These are phyloP conservation scores for Mycena kentingensis DNA, from an alignment of 768 basidiomycete species.

Conservation along the genomic window DNA sequence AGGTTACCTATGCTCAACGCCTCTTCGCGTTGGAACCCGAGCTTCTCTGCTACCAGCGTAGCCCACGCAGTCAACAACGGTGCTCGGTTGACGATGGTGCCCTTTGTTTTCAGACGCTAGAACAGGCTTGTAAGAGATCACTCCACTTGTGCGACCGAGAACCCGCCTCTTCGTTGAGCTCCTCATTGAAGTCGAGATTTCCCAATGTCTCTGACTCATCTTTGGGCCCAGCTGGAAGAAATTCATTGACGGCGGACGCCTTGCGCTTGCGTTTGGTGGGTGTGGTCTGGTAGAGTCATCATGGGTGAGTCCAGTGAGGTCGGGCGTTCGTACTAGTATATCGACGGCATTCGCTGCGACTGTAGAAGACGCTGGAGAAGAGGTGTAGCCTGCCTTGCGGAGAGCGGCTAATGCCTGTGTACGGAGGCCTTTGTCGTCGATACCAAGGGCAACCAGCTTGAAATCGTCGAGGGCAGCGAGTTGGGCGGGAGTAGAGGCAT, in stretches of 20 bases:
- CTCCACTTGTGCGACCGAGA: not conserved
- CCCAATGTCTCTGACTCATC: conserved; percentile 55
- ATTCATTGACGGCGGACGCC: conserved; percentile 52
- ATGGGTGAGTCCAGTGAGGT: conserved; percentile 7
- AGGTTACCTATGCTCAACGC: conserved; percentile 81
- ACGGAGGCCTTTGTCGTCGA: conserved; percentile 67
- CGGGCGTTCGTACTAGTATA: conserved; percentile 15
- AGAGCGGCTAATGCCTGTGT: conserved; percentile 60
- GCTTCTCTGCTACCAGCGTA: conserved; percentile 76
- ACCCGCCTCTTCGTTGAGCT: conserved; percentile 70
- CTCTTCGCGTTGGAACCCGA: conserved; percentile 88
- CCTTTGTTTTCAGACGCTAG: conserved; percentile 62
- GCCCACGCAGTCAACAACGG: conserved; percentile 97
- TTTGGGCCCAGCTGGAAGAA: conserved; percentile 51
- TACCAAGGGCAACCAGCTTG: conserved; percentile 57
- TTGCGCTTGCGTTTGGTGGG: conserved; percentile 57
- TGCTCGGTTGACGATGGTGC: conserved; percentile 81
- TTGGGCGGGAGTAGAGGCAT: conserved; percentile 59
- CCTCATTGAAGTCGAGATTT: conserved; percentile 71
- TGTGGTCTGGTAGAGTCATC: conserved; percentile 41
- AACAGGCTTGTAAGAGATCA: not conserved
- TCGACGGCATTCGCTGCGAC: conserved; percentile 22
- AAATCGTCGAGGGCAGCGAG: conserved; percentile 60
- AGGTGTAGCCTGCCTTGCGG: conserved; percentile 66
- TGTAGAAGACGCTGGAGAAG: no score